Evolutionary conservation across 768 basidiomycete species (phyloP).

Genomic region (Podaxis sp.): DNA sequence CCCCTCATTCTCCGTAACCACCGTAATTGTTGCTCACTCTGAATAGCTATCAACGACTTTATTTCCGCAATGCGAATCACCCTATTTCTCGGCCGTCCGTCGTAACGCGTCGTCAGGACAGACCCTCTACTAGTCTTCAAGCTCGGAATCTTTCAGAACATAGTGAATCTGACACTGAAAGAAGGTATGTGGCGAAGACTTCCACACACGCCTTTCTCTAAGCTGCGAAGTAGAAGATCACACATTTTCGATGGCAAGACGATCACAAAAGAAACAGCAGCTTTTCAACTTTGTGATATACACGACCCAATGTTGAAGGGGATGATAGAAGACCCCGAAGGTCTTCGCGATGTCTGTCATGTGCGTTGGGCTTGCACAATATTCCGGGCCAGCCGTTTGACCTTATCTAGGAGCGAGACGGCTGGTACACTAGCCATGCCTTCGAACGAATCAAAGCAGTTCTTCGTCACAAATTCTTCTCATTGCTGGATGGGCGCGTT

Average conservation of each 20-base stretch:
- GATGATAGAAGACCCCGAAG: constrained; percentile 76
- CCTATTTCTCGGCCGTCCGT: constrained; percentile 77
- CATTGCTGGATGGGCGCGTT: constrained; percentile 67
- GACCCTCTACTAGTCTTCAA: constrained; percentile 41
- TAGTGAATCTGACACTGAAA: constrained; percentile 34
- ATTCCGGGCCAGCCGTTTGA: not conserved
- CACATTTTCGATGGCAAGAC: constrained; percentile 90
- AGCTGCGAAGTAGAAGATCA: constrained; percentile 43
- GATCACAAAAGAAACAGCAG: constrained; percentile 81
- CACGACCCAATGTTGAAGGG: constrained; percentile 78
- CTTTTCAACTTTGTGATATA: constrained; percentile 95
- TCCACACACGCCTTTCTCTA: constrained; percentile 12
- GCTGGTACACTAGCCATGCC: constrained; percentile 81
- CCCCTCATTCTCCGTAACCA: not conserved
- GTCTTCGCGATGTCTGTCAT: constrained; percentile 69
- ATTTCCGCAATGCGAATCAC: constrained; percentile 87
- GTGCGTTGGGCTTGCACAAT: constrained; percentile 44
- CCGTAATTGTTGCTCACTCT: not conserved
- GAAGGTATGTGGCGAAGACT: constrained; percentile 34
- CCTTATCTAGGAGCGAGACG: constrained; percentile 67
- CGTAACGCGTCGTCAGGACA: constrained; percentile 64
- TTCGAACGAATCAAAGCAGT: constrained; percentile 84
- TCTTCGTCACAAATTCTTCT: constrained; percentile 83
- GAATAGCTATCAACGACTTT: constrained; percentile 86
- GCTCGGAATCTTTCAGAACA: constrained; percentile 36